A percentile compares a stretch with the other conserved stretches of the same genome.
These are phyloP conservation scores for Populus hybrid DNA, from an alignment of 441 rosid genomes.

Conservation along the genomic window DNA sequence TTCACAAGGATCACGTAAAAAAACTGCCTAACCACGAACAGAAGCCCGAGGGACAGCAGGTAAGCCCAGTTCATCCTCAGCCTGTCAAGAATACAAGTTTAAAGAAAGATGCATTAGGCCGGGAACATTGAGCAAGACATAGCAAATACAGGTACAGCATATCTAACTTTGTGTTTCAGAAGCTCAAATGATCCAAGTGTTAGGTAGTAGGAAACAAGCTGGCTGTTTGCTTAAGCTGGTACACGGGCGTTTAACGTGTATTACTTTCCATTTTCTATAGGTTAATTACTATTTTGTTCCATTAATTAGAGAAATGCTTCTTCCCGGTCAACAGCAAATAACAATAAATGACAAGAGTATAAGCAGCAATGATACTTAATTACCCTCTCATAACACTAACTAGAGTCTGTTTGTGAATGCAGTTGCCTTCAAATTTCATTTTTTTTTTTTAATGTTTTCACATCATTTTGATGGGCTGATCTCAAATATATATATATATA, in stretches of 20 bases:
- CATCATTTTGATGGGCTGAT: too few species aligned
- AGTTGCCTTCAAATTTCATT: too few species aligned
- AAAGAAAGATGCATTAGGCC: neutral
- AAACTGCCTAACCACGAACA: conserved; percentile 48
- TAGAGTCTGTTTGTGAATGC: neutral
- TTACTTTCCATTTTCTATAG: neutral
- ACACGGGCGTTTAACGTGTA: neutral
- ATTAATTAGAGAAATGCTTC: neutral
- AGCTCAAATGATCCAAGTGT: neutral
- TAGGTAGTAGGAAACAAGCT: neutral
- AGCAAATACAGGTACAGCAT: neutral
- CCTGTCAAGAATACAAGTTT: conserved; percentile 43
- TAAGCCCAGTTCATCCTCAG: conserved; percentile 77
- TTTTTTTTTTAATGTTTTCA: too few species aligned
- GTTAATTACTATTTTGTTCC: neutral
- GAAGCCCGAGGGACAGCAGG: conserved; percentile 91
- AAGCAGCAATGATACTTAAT: neutral
- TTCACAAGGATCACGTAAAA: conserved; percentile 7
- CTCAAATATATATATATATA: too few species aligned
- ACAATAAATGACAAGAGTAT: neutral
- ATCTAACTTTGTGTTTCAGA: neutral
- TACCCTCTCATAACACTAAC: neutral
- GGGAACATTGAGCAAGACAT: neutral
- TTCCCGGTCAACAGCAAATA: neutral
- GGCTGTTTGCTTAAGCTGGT: neutral